Base-by-base conservation (phyloP, 805 yeast genomes). In the Nakazawaea siamensis region DNA sequence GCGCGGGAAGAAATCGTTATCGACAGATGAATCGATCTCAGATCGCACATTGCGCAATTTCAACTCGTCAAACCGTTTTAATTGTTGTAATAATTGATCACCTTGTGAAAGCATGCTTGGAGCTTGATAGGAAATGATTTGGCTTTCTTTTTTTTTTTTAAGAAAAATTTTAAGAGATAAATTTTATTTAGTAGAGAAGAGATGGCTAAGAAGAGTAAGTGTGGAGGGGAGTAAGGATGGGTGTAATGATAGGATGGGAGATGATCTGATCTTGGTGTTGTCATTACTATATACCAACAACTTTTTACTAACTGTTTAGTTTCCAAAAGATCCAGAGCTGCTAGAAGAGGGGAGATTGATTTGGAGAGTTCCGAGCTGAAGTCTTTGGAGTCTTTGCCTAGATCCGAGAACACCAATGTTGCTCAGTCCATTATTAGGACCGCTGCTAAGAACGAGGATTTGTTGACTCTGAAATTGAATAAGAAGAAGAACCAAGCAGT, bases 301-400 rank as follows among this genome's bases (percentile, higher is more conserved):
- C 3, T 12, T 17, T 12, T 5, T 24, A 23, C 31, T 33, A 27
- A 27, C 27, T 13, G 24, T 10, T 2, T 16, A 37, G 69, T 76
- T 18, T 77, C 85, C 14, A 79, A 78, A 44, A 76, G 70, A 41
- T 77, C 87, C 29, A 69, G 92, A 60, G 86, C 87, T 2, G 88
- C 92, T 2, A 74, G 88, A 58, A 66, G 86, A 52, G 80, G 79
- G 5, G 71, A 66, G 40, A 54, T 60, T 11, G 58, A 50, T 3
- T 66, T 59, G 14, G 62, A 68, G 1, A 57, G 47, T 4, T 40
- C 48, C 3, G 72, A 68, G 46, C 68, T 69, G 8, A 70, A 65
- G 43, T 64, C 67, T 6, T 58, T 81, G 23, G 60, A 64, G 17
- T 52, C 59, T 10, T 54, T 80, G 14, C 80, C 85, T 31, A 71